Conservation (phyloP, 1,284 basidiomycete species). For the Malassezia arunalokei region DNA sequence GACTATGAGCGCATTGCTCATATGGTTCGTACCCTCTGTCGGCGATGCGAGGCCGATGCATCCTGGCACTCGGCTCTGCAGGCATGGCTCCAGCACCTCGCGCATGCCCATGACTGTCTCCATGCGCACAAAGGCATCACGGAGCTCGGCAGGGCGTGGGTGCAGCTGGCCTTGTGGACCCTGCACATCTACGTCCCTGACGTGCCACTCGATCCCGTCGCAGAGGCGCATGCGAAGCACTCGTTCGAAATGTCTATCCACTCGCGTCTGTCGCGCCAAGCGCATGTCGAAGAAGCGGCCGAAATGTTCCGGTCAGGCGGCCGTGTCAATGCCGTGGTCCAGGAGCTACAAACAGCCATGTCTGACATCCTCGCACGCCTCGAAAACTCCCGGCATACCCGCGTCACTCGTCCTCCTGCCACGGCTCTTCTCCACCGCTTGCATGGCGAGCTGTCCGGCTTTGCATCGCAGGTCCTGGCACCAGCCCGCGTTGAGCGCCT, state of each 20-base stretch:
- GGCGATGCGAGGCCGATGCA: not conserved
- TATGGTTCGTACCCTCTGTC: not conserved
- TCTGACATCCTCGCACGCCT: conserved; percentile 11
- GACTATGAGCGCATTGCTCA: not conserved
- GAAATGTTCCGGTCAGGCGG: conserved; percentile 60
- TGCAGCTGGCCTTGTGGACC: conserved; percentile 56
- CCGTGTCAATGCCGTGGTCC: conserved; percentile 51
- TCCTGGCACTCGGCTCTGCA: not conserved
- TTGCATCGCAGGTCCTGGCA: conserved; percentile 25
- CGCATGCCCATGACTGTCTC: not conserved
- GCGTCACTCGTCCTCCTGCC: conserved; percentile 45
- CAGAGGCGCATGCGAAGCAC: conserved; percentile 54
- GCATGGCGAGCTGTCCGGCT: conserved; percentile 61
- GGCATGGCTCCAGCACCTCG: conserved; percentile 7
- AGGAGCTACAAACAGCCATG: conserved; percentile 36
- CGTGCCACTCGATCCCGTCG: conserved; percentile 74
- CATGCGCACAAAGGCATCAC: not conserved
- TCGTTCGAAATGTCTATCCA: conserved; percentile 50
- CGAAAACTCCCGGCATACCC: not conserved
- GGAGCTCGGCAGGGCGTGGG: conserved; percentile 55
- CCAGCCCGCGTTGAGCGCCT: conserved; percentile 37
- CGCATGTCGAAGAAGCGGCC: conserved; percentile 54
- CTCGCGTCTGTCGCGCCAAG: conserved; percentile 51
- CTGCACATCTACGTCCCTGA: conserved; percentile 71
- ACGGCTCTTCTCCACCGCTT: conserved; percentile 59